These are phyloP conservation scores for Bipolaris cookei DNA, from an alignment of 2,329 filamentous ascomycete species.

Conservation along the genomic window DNA sequence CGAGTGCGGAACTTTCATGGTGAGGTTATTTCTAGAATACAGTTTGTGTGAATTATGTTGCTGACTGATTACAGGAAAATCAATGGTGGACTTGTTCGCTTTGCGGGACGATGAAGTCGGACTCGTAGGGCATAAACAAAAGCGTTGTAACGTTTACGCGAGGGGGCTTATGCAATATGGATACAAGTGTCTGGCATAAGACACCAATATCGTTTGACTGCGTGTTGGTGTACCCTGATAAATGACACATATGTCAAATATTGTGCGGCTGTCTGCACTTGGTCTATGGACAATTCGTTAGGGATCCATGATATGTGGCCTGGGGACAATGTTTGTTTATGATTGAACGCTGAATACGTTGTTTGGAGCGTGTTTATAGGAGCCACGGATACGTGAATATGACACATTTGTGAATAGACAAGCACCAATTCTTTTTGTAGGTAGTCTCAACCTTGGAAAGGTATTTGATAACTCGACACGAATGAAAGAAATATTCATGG, in stretches of 20 bases:
- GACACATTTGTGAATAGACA: neutral
- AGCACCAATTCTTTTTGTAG: neutral
- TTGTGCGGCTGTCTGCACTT: neutral
- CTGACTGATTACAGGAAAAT: conserved; percentile 45
- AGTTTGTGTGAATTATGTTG: neutral
- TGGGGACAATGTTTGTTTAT: neutral
- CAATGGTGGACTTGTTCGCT: conserved; percentile 69
- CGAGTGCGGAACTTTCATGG: conserved; percentile 67
- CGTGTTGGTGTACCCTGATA: neutral
- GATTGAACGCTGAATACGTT: neutral
- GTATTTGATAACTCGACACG: no score
- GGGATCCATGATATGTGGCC: neutral
- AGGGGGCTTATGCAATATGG: neutral
- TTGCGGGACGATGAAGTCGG: conserved; percentile 64
- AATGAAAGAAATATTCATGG: no score
- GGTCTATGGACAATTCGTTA: neutral
- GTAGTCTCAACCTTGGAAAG: neutral
- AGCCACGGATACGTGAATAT: neutral
- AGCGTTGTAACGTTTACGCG: no score
- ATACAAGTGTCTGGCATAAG: neutral
- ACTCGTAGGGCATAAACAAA: conserved; percentile 25
- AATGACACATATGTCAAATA: neutral
- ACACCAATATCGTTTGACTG: neutral
- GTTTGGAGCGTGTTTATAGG: neutral
- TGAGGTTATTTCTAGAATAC: neutral